Conservation (phyloP, 1,139 yeast genomes). For the Debaryomycetaceae sp. region DNA sequence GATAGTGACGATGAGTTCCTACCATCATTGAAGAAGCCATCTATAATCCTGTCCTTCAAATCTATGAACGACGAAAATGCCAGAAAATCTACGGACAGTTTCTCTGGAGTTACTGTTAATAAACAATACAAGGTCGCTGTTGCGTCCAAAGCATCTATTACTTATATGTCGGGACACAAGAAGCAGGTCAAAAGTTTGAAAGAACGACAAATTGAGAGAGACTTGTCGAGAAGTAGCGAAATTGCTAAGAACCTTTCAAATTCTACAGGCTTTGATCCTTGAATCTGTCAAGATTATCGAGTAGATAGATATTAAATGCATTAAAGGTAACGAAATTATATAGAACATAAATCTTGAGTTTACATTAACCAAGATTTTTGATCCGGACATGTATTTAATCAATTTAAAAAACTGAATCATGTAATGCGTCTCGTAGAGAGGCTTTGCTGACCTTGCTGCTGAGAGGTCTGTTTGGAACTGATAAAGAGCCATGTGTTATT, state of each 20-base stretch:
- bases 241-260: conserved; percentile 15
- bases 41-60: conserved; percentile 47
- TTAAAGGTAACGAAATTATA: conserved; percentile 3
- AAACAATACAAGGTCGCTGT: conserved; percentile 55
- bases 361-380: conserved; percentile 1
- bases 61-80: conserved; percentile 33
- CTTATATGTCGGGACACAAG: conserved; percentile 44
- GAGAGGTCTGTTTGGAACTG: conserved; percentile 36
- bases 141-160: conserved; percentile 58
- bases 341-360: conserved; percentile 1
- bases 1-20: conserved; percentile 35
- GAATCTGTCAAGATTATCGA: conserved; percentile 1
- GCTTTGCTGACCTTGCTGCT: conserved; percentile 32
- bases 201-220: conserved; percentile 26
- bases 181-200: conserved; percentile 23
- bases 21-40: conserved; percentile 44
- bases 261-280: conserved; percentile 19
- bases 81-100: conserved; percentile 32
- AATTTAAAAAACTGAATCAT: neutral
- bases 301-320: conserved; percentile 1
- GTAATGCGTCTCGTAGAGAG: conserved; percentile 34
- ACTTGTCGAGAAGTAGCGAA: conserved; percentile 19
- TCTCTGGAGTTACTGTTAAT: conserved; percentile 55
- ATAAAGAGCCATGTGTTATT: conserved; percentile 40
- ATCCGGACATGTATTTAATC: too few species aligned